Conservation (phyloP, 495 filamentous ascomycete species). For the Penicillium coprophilum region DNA sequence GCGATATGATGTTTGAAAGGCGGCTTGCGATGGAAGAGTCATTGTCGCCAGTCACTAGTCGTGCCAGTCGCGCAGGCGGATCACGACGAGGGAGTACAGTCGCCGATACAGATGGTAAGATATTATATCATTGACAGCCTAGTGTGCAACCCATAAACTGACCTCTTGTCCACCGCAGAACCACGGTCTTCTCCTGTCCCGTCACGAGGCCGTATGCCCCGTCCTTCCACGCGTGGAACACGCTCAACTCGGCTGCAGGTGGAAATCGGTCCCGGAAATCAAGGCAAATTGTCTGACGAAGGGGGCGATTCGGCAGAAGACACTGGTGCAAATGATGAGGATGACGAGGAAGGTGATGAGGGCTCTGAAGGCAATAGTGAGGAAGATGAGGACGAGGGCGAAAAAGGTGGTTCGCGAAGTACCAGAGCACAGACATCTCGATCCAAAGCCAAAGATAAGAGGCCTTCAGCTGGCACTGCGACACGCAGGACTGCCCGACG, state of each 20-base stretch:
- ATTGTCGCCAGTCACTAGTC: conserved; percentile 56
- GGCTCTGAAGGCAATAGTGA: conserved; percentile 29
- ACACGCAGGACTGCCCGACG: conserved; percentile 41
- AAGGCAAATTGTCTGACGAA: conserved; percentile 37
- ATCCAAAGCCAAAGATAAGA: conserved; percentile 42
- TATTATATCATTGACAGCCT: conserved; percentile 10
- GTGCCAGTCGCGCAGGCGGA: conserved; percentile 46
- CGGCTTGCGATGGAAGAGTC: conserved; percentile 60
- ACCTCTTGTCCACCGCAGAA: conserved; percentile 32
- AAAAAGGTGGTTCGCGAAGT: conserved; percentile 40
- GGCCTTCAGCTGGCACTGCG: conserved; percentile 27
- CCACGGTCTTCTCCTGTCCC: conserved; percentile 51
- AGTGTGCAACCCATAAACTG: conserved; percentile 8
- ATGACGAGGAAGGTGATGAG: conserved; percentile 38
- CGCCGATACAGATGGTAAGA: conserved; percentile 55
- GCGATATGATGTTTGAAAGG: conserved; percentile 68
- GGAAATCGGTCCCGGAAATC: conserved; percentile 34
- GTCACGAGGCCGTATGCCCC: conserved; percentile 45
- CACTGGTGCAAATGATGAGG: conserved; percentile 39
- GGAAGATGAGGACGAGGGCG: conserved; percentile 38
- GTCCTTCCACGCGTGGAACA: conserved; percentile 40
- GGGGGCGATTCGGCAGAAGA: conserved; percentile 45
- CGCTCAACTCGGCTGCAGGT: conserved; percentile 45
- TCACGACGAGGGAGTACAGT: conserved; percentile 47
- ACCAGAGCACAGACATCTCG: conserved; percentile 42